Evolutionary conservation across 1,284 basidiomycete genomes (phyloP).

Genomic region (Anthracocystis walkeri): DNA sequence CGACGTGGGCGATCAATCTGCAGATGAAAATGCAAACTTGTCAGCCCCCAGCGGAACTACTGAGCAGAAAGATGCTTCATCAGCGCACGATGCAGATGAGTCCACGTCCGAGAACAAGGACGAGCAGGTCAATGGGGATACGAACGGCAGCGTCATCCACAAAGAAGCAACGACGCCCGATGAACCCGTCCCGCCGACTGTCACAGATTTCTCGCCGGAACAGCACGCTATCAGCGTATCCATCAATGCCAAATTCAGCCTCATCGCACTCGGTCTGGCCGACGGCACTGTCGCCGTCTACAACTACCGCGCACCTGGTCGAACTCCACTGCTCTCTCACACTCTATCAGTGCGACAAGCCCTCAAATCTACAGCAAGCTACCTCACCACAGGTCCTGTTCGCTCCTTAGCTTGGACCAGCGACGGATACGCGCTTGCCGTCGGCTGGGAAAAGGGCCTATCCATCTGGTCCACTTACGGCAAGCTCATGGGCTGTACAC

Average conservation of each 20-base stretch:
- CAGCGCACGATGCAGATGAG: not conserved
- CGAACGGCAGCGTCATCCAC: not conserved
- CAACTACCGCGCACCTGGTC: constrained; percentile 54
- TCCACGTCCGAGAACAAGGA: not conserved
- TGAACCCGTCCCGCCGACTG: not conserved
- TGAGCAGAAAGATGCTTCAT: not conserved
- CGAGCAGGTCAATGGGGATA: constrained; percentile 5
- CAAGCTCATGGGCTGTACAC: constrained; percentile 79
- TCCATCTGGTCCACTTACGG: constrained; percentile 92
- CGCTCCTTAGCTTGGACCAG: constrained; percentile 76
- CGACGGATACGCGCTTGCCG: constrained; percentile 98
- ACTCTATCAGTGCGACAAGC: constrained; percentile 63
- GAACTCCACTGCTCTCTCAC: constrained; percentile 61
- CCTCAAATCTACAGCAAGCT: constrained; percentile 67
- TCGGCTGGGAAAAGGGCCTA: constrained; percentile 90
- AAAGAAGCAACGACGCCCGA: constrained; percentile 1
- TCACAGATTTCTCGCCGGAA: constrained; percentile 70
- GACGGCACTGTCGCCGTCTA: constrained; percentile 72
- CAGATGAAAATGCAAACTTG: not conserved
- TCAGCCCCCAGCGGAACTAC: not conserved
- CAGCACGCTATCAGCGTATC: constrained; percentile 76
- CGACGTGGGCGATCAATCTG: not conserved
- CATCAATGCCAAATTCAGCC: constrained; percentile 85
- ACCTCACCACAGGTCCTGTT: constrained; percentile 77
- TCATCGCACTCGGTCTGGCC: constrained; percentile 83